phyloP scores from a whole-genome alignment of 2,329 filamentous ascomycete species.

The Dactylonectria macrodidyma region DNA sequence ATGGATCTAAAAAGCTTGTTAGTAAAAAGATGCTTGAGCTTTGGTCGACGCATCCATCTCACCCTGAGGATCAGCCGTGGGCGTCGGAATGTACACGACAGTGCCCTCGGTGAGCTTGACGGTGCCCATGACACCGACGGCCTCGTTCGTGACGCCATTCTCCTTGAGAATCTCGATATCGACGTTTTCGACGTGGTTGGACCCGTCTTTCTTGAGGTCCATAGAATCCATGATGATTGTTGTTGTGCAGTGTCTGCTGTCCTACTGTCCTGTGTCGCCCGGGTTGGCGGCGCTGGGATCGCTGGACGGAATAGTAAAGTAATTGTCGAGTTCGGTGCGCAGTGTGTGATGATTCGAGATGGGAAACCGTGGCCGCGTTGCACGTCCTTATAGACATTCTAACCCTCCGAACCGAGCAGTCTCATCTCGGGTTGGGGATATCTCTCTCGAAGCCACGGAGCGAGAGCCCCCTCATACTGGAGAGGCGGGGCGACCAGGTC shows the following conservation, averaged over 20 bases:
- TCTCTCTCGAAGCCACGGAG: neutral
- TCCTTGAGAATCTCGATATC: conserved; percentile 36
- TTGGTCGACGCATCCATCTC: neutral
- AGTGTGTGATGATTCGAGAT: neutral
- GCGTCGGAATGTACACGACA: conserved; percentile 39
- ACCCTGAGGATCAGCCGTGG: conserved; percentile 38
- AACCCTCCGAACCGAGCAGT: conserved; percentile 12
- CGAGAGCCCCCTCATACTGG: neutral
- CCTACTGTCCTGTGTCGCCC: conserved; percentile 19
- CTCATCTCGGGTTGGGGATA: conserved; percentile 1
- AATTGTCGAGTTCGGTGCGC: neutral
- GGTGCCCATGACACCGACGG: conserved; percentile 40
- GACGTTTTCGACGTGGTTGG: conserved; percentile 40
- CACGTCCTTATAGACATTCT: conserved; percentile 20
- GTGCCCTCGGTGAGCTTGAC: conserved; percentile 39
- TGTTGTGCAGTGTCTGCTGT: conserved; percentile 7
- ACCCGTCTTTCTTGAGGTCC: conserved; percentile 31
- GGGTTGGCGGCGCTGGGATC: conserved; percentile 12
- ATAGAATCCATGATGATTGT: conserved; percentile 33
- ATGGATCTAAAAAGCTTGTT: conserved; percentile 30
- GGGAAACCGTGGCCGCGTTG: neutral
- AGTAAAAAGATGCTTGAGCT: neutral
- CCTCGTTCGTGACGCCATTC: conserved; percentile 36
- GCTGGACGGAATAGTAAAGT: neutral
- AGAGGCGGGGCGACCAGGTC: neutral